Evolutionary conservation across 2,329 filamentous ascomycete genomes (phyloP).

Genomic region (Microdochium paspali): DNA sequence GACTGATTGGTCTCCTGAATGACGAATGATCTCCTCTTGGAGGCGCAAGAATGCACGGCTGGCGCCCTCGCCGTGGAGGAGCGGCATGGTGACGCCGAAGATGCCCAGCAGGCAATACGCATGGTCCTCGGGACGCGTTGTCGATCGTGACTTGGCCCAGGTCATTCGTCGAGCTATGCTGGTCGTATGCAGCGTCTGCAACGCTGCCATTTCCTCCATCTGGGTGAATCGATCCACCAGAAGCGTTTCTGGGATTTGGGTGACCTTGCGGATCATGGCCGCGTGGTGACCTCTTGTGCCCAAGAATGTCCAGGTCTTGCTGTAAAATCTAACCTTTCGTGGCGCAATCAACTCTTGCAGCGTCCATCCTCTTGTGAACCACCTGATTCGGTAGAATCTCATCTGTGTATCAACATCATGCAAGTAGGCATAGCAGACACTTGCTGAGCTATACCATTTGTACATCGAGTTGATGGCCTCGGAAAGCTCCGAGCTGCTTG

Average conservation of each 20-base stretch:
- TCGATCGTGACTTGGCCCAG: constrained; percentile 11
- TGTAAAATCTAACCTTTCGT: neutral
- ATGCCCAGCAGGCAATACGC: constrained; percentile 15
- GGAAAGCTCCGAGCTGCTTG: neutral
- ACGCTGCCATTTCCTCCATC: neutral
- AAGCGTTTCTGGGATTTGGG: neutral
- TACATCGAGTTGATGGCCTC: neutral
- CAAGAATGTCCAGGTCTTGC: neutral
- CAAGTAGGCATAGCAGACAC: neutral
- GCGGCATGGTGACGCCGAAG: constrained; percentile 13
- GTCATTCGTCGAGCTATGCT: constrained; percentile 12
- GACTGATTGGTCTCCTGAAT: neutral
- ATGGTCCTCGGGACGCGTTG: constrained; percentile 9
- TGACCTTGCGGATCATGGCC: neutral
- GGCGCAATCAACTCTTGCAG: neutral
- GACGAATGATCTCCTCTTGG: neutral
- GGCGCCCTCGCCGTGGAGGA: constrained; percentile 9
- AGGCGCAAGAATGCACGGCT: neutral
- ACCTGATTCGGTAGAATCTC: neutral
- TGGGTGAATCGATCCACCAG: neutral
- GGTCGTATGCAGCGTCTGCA: neutral
- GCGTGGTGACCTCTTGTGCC: neutral
- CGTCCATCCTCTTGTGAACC: neutral
- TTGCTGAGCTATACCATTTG: neutral
- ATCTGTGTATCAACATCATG: neutral